phyloP scores from a whole-genome alignment of 1,284 basidiomycete genomes.

The Melampsora americana region DNA sequence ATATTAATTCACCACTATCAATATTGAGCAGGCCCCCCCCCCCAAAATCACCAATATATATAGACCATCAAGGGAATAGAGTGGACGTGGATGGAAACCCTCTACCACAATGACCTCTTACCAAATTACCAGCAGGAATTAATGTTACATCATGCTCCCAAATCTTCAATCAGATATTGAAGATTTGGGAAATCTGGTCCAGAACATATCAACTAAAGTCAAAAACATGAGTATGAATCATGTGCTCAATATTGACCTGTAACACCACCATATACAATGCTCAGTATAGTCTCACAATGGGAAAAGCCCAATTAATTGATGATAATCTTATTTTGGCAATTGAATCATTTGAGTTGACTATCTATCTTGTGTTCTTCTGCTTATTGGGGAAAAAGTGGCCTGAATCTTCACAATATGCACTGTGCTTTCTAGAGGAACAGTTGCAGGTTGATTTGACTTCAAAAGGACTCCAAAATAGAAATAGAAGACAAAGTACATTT shows the following conservation, averaged over 20 bases:
- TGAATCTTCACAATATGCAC: background rate
- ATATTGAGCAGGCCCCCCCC: no score
- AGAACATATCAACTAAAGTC: no score
- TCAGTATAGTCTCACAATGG: background rate
- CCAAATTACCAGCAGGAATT: no score
- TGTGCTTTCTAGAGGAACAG: background rate
- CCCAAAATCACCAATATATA: no score
- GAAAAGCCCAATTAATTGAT: background rate
- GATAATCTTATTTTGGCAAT: background rate
- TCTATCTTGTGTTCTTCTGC: background rate
- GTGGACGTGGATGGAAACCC: no score
- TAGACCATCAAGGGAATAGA: no score
- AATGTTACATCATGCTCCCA: no score
- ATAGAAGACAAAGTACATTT: background rate
- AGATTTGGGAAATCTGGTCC: no score
- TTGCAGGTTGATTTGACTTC: slow-evolving; percentile 3
- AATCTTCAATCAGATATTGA: no score
- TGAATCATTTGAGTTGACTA: background rate
- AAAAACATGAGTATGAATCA: no score
- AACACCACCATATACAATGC: slow-evolving; percentile 7
- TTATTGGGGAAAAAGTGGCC: background rate
- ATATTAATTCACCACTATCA: no score
- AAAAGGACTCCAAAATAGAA: background rate
- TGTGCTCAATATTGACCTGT: background rate
- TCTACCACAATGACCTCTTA: no score